Conservation (phyloP, 2,329 filamentous ascomycete species). For the Clarireedia monteithiana region DNA sequence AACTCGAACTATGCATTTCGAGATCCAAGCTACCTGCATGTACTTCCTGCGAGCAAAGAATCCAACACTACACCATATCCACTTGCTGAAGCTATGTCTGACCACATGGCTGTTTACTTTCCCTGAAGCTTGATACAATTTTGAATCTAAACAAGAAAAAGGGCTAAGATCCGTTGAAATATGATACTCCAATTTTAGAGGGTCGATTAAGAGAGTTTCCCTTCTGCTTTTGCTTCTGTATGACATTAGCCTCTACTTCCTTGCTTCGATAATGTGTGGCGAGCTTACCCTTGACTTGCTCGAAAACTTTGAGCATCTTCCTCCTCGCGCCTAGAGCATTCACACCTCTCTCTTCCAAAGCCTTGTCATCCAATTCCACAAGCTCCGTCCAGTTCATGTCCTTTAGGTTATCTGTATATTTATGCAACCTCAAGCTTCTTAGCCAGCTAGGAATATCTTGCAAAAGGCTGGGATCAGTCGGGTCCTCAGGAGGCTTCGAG, state of each 20-base stretch:
- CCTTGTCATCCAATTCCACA: conserved; percentile 85
- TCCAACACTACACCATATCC: conserved; percentile 3
- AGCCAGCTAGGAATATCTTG: conserved; percentile 97
- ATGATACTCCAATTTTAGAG: not conserved
- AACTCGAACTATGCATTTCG: not conserved
- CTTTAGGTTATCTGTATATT: conserved; percentile 97
- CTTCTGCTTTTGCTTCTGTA: conserved; percentile 64
- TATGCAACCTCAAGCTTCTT: conserved; percentile 87
- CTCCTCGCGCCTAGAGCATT: conserved; percentile 89
- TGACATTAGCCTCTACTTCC: conserved; percentile 25
- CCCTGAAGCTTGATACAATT: conserved; percentile 1
- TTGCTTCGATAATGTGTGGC: not conserved
- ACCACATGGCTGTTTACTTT: not conserved
- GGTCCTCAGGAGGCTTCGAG: conserved; percentile 96
- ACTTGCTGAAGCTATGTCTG: not conserved
- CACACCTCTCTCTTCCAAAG: conserved; percentile 84
- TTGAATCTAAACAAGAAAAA: not conserved
- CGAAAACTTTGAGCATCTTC: conserved; percentile 99
- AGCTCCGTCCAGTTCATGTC: conserved; percentile 95
- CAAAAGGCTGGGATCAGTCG: conserved; percentile 80
- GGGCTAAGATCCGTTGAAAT: not conserved
- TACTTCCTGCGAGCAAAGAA: not conserved
- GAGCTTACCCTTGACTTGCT: conserved; percentile 72
- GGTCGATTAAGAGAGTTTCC: conserved; percentile 48
- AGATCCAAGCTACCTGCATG: conserved; percentile 1